Base-by-base conservation (phyloP, 1,139 yeast species). In the Taiozyma sp. region DNA sequence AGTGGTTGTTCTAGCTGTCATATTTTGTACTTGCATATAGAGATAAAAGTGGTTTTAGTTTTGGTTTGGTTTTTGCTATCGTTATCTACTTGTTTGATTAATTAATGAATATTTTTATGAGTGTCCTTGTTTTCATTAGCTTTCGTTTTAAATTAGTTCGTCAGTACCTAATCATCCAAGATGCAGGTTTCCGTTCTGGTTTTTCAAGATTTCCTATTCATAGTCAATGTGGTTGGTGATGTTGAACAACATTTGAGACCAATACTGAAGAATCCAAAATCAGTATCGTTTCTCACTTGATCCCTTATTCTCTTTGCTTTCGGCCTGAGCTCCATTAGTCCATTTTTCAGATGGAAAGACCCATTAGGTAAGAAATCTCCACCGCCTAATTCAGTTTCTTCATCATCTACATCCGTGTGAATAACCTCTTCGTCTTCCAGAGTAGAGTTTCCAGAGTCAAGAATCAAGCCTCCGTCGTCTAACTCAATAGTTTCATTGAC, bases 241-340 rank as follows among this genome's bases (percentile, higher is more conserved):
- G 6, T 14, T 37, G 41, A 37, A 10, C 41, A 37, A 19, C 37
- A 28, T 1, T 9, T 35, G 16, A 52, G 35, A 5, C 43, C 28
- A 24, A 42, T 39, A 8, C 43, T 39, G 24, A 51, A 53, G 35
- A 50, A 53, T 8, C 52, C 53, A 47, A 22, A 42, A 9, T 28
- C 43, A 4, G 43, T 46, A 37, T 50, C 50, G 10, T 42, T 16
- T 34, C 39, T 47, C 24, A 50, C 47, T 30, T 29, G 16, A 37
- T 43, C 24, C 28, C 43, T 50, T 24, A 41, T 44, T 26, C 24
- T 37, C 22, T 29, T 19, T 10, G 45, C 29, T 22, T 30, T 42
- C 6, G 32, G 24, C 2, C 14, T 37, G 13, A 37, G 24, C 24
- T 37, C 24, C 6, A 19, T 37, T 13, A 11, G 16, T 10, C 41